Evolutionary conservation across 2,329 filamentous ascomycete species (phyloP).

Genomic region (Escovopsis sp.): DNA sequence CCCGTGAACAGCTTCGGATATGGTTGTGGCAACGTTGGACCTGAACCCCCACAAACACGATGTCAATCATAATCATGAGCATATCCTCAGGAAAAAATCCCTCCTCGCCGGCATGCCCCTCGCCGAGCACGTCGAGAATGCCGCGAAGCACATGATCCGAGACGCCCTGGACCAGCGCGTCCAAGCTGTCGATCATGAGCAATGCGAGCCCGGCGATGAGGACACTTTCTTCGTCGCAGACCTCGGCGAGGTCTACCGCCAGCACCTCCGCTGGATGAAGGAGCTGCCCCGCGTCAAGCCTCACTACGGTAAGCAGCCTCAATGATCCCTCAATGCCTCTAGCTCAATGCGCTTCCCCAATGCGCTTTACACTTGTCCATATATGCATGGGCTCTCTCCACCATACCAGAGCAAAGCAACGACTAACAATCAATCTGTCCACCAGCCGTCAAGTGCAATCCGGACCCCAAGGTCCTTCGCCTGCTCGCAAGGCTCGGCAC

Average conservation of each 20-base stretch:
- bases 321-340: too few species aligned
- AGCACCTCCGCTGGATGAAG: conserved; percentile 96
- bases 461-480: conserved; percentile 74
- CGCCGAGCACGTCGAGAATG: conserved; percentile 23
- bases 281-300: conserved; percentile 85
- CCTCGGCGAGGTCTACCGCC: conserved; percentile 94
- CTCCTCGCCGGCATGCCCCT: conserved; percentile 24
- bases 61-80: conserved; percentile 33
- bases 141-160: conserved; percentile 69
- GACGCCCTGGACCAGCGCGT: conserved; percentile 77
- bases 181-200: conserved; percentile 69
- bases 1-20: conserved; percentile 26
- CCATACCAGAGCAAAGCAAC: too few species aligned
- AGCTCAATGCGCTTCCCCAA: neutral
- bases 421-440: too few species aligned
- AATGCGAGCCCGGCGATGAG: conserved; percentile 83
- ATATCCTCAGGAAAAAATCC: conserved; percentile 32
- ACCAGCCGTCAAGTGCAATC: conserved; percentile 97
- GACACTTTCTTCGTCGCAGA: conserved; percentile 98
- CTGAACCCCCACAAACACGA: conserved; percentile 37
- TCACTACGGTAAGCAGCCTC: conserved; percentile 61
- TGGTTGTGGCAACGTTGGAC: conserved; percentile 51
- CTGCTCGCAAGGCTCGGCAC: conserved; percentile 80
- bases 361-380: neutral
- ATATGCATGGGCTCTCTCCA: conserved; percentile 1